A percentile compares a stretch with the other conserved stretches of the same genome.
phyloP scores from a whole-genome alignment of 805 yeast species.

The Spathaspora boniae region DNA sequence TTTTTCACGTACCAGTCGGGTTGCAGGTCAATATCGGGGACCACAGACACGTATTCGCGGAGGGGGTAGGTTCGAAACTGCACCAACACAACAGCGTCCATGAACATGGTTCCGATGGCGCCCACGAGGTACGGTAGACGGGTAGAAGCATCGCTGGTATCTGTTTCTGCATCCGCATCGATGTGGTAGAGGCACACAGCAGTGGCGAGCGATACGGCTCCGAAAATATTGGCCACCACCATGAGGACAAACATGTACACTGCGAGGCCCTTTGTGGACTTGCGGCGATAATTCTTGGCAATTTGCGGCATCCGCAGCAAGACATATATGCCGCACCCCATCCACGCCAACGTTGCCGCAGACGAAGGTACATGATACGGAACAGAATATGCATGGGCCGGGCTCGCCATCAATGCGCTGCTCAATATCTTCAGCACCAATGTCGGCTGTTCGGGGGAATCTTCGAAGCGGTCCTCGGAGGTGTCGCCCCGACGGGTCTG shows the following conservation, averaged over 20 bases:
- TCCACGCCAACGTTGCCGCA: too few relatives aligned
- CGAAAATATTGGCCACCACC: constrained; percentile 33
- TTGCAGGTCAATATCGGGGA: constrained; percentile 12
- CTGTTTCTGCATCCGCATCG: not conserved
- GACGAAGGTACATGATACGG: too few relatives aligned
- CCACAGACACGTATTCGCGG: not conserved
- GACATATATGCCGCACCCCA: too few relatives aligned
- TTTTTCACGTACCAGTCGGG: constrained; percentile 37
- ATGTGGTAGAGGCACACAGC: constrained; percentile 24
- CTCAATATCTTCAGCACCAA: not conserved
- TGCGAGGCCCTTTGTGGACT: constrained; percentile 35
- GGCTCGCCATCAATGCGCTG: not conserved
- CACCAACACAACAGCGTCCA: constrained; percentile 37
- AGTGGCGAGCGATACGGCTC: constrained; percentile 28
- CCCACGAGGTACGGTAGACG: constrained; percentile 72
- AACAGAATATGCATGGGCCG: not conserved
- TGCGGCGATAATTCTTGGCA: constrained; percentile 22
- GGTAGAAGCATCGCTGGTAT: too few relatives aligned
- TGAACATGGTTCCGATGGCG: constrained; percentile 74
- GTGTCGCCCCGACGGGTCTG: constrained; percentile 1
- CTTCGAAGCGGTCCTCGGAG: not conserved
- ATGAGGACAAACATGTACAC: constrained; percentile 33
- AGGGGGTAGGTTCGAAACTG: constrained; percentile 19
- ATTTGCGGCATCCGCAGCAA: constrained; percentile 31
- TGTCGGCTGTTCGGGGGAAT: not conserved